Base-by-base conservation (phyloP, 331 rosid genomes). In the Quercus tomentella region DNA sequence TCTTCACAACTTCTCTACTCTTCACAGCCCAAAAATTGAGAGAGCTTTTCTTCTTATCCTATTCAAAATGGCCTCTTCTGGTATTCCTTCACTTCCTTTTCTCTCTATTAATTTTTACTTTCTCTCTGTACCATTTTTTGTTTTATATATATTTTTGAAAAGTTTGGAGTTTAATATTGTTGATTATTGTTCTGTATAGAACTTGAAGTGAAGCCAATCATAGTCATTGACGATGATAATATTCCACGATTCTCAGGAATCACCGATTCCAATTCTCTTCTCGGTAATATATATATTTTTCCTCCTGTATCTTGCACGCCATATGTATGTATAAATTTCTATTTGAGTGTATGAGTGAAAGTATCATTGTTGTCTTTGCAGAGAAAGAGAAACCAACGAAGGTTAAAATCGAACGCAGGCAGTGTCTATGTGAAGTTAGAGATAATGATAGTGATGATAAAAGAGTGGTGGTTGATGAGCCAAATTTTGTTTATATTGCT, bases 1-100 rank as follows among this genome's bases (percentile, higher is more conserved):
- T 82, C 98, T 94, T 45, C 96, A 91, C 85, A 87, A 88, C 33
- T 83, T 91, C n/a, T 88, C 98, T 0, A 91, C 94, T 75, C 88
- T 92, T 61, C 90, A 90, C 22, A 86, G 86, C 45, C 80, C 89
- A 41, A 41, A 41, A 41, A 8, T 41, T 41, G 45, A 41, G 45
- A 41, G 45, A 41, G 45, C 45, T 41, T 41, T 41, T 41, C 45
- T 41, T 41, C 45, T 8, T 41, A 0, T 41, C 72, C 72, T 80
- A 1, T 69, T 56, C 30, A 63, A 69, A 41, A 41, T 41, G 21
- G 61, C 77, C 69, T 73, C 76, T 31, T 10, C 55, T 25, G 79
- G 73, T 70, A 26, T 33, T 62, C 56, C 1, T 54, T 55, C 55
- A 1, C 25, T 61, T 45, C 37, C n/a, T 23, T n/a, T 28, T 25